Conservation (phyloP, 352 stramenopile genomes). For the Phytophthora nicotianae region DNA sequence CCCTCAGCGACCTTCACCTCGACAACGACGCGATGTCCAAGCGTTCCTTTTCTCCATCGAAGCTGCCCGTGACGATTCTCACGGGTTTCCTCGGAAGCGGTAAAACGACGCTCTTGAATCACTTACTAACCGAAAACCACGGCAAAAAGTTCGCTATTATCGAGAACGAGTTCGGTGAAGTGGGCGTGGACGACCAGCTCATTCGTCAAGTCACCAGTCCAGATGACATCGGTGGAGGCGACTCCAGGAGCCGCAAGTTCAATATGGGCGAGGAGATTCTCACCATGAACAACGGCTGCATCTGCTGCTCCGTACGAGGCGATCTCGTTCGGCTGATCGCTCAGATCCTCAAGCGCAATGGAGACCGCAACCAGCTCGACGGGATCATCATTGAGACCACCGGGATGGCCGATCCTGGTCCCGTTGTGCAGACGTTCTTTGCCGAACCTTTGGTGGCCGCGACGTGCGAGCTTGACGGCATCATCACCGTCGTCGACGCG, state of each 20-base stretch:
- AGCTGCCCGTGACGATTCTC: slow-evolving; percentile 89
- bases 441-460: slow-evolving; percentile 85
- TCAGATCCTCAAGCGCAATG: slow-evolving; percentile 63
- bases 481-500: slow-evolving; percentile 96
- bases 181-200: slow-evolving; percentile 93
- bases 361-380: slow-evolving; percentile 54
- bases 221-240: slow-evolving; percentile 24
- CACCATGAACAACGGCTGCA: slow-evolving; percentile 95
- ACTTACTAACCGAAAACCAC: slow-evolving; percentile 91
- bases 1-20: slow-evolving; percentile 12
- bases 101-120: slow-evolving; percentile 96
- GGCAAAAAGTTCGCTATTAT: slow-evolving; percentile 95
- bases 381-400: slow-evolving; percentile 92
- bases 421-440: slow-evolving; percentile 94
- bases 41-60: slow-evolving; percentile 30
- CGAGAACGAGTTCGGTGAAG: slow-evolving; percentile 97
- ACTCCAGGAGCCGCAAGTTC: slow-evolving; percentile 48
- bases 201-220: slow-evolving; percentile 42
- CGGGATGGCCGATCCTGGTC: slow-evolving; percentile 87
- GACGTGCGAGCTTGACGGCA: slow-evolving; percentile 88
- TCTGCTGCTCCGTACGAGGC: slow-evolving; percentile 95
- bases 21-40: slow-evolving; percentile 38
- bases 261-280: slow-evolving; percentile 77
- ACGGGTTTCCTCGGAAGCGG: slow-evolving; percentile 93
- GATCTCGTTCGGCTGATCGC: slow-evolving; percentile 66